Evolutionary conservation across 192 early-diverging fungal species (phyloP), one percentile per base, ranked within the genome.

Genomic region (Backusella tuberculispora): DNA sequence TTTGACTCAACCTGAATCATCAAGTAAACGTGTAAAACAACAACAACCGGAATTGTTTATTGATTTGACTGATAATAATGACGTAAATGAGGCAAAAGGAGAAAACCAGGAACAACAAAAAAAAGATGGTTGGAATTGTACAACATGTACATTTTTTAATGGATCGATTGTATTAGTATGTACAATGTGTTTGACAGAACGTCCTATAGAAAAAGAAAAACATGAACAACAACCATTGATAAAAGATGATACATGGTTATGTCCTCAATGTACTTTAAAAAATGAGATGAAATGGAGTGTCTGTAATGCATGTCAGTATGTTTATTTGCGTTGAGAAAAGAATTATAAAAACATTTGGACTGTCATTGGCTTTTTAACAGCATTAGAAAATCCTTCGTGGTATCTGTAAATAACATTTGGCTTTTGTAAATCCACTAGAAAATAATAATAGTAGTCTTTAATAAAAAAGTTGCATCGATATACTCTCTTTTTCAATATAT

Each of bases 331-430:
- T 29, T 73, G 15, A 17, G 4, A 34, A 24, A 8, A 34, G 2
- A 56, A 38, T 75, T 82, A 89, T 24, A 91, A 69, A n/a, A 92
- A 83, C 63, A 93, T 87, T 12, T 83, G 76, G 46, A 95, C 81
- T 38, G 84, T 81, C 17, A 95, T 87, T 1, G 92, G 88, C 69
- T 91, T 92, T 46, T 93, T 85, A 29, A 97, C 95, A 13, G 95
- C 95, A 77, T 97, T 96, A 5, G 95, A 94, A 74, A 92, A 97
- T 13, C 95, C 95, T 79, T 97, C 95, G 73, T 95, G 92, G 76
- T 87, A 96, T 77, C 90, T 85, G 86, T 91, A 97, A 84, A 88
- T 86, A 40, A 72, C 53, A 87, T 74, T 40, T 78, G 78, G 34
- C 77, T 77, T 75, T 77, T 76, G 64, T 69, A 65, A 19, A 41